These are phyloP conservation scores for Dorcoceras hygrometricum DNA, from an alignment of 257 asterid genomes.

Conservation along the genomic window DNA sequence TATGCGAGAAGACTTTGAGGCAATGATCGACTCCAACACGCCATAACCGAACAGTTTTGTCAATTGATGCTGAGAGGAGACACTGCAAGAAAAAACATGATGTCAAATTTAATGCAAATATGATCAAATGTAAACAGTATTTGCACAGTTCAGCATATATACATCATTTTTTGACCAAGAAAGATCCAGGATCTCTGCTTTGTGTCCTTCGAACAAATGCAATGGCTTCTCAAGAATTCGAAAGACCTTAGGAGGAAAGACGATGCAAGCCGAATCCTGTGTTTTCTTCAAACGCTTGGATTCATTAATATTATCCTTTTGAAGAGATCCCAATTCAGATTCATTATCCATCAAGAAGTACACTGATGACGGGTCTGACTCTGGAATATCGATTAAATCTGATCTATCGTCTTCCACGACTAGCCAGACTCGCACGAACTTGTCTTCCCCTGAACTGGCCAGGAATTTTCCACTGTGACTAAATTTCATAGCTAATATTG, in stretches of 20 bases:
- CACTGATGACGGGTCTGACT: constrained; percentile 74
- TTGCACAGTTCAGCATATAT: constrained; percentile 27
- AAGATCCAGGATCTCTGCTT: constrained; percentile 68
- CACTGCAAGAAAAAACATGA: constrained; percentile 43
- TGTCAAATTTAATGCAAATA: neutral
- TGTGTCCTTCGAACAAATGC: constrained; percentile 73
- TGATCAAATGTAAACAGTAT: constrained; percentile 1
- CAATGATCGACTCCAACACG: constrained; percentile 69
- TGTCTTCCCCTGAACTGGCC: constrained; percentile 91
- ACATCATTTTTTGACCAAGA: constrained; percentile 85
- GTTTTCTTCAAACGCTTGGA: constrained; percentile 43
- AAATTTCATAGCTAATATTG: constrained; percentile 80
- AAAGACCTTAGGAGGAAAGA: constrained; percentile 75
- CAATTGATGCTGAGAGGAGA: constrained; percentile 81
- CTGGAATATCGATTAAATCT: constrained; percentile 53
- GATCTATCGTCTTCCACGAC: constrained; percentile 78
- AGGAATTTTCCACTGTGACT: constrained; percentile 73
- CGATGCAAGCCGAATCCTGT: constrained; percentile 71
- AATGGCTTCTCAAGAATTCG: constrained; percentile 71
- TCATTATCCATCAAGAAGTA: constrained; percentile 67
- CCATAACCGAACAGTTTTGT: constrained; percentile 94
- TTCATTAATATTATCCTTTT: constrained; percentile 47
- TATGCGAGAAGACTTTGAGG: constrained; percentile 70
- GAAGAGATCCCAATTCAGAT: constrained; percentile 64
- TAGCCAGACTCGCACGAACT: constrained; percentile 71